These are phyloP conservation scores for Capsicum chinense DNA, from an alignment of 257 asterid species.

Conservation along the genomic window DNA sequence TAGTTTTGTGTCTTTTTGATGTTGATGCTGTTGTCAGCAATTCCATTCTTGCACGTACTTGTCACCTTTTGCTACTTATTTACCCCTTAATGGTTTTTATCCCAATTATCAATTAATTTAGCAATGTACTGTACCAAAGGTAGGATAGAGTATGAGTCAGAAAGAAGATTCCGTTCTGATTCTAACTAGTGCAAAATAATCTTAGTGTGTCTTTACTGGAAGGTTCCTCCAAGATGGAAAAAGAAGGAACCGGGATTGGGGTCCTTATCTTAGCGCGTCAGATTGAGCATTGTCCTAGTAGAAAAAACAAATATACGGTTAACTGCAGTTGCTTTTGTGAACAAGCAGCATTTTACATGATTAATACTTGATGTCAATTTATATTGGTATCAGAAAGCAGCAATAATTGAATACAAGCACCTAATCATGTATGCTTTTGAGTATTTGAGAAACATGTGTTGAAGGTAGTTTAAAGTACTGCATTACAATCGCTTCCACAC, in stretches of 20 bases:
- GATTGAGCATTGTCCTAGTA: not conserved
- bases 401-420: not conserved
- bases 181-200: not conserved
- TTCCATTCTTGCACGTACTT: conserved; percentile 17
- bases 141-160: not conserved
- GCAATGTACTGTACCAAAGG: not conserved
- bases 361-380: not conserved
- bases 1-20: conserved; percentile 24
- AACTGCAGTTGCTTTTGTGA: not conserved
- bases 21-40: conserved; percentile 17
- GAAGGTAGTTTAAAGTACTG: not conserved
- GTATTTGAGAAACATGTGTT: conserved; percentile 6
- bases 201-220: not conserved
- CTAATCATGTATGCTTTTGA: conserved; percentile 2
- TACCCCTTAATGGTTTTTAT: not conserved
- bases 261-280: not conserved
- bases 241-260: not conserved
- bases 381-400: not conserved
- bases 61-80: conserved; percentile 8
- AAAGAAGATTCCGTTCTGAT: not conserved
- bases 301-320: not conserved
- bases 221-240: not conserved
- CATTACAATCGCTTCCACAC: not conserved
- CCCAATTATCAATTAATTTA: not conserved
- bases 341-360: not conserved